Percentiles rank a stretch among this genome's conserved stretches.
These are phyloP conservation scores for Magnusiomyces tetraspermus DNA, from an alignment of 1,139 yeast species.

Conservation along the genomic window DNA sequence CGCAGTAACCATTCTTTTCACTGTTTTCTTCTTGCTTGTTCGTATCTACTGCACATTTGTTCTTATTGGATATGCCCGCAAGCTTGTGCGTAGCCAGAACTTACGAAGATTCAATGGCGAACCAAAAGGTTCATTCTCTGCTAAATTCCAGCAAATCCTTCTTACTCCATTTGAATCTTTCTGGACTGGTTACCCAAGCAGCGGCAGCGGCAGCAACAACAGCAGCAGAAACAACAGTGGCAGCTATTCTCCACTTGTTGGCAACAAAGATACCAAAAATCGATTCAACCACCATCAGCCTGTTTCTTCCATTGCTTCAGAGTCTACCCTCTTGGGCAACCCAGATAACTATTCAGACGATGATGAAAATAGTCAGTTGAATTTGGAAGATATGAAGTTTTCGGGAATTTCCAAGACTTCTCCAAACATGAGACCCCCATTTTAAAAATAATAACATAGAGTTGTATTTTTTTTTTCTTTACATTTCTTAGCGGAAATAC, in stretches of 20 bases:
- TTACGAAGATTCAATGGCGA: constrained; percentile 30
- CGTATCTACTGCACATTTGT: constrained; percentile 62
- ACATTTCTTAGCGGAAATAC: no score
- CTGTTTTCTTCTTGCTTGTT: constrained; percentile 43
- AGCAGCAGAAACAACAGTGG: no score
- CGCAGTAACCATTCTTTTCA: constrained; percentile 51
- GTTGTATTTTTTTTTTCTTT: no score
- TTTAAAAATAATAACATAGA: no score
- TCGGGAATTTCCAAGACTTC: no score
- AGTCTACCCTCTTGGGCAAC: background rate
- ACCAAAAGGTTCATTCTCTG: constrained; percentile 29
- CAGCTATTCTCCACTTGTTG: constrained; percentile 1
- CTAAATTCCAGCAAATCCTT: constrained; percentile 26
- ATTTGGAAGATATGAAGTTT: no score
- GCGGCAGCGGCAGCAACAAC: no score
- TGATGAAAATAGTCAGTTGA: background rate
- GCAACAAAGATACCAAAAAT: background rate
- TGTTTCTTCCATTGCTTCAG: background rate
- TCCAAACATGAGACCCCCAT: no score
- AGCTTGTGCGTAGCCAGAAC: constrained; percentile 29
- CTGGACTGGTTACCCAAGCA: constrained; percentile 36
- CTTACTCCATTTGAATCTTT: constrained; percentile 27
- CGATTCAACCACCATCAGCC: background rate
- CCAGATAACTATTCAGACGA: background rate
- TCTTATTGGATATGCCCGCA: constrained; percentile 50